A percentile compares a stretch with the other conserved stretches of the same genome.
These are phyloP conservation scores for Pouteria campechiana DNA, from an alignment of 179 eudicot species.

Conservation along the genomic window DNA sequence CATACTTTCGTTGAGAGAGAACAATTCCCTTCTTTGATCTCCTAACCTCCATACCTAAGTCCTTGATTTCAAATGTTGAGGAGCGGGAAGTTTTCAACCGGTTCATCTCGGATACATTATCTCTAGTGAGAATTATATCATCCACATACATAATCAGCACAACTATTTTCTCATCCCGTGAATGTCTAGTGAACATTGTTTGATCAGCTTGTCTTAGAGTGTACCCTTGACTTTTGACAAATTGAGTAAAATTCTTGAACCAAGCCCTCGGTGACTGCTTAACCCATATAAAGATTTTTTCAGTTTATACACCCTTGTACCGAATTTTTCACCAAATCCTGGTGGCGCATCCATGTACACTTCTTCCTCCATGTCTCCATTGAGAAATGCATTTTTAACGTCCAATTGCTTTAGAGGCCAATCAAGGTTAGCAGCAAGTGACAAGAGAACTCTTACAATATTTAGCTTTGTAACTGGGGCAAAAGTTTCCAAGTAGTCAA, in stretches of 20 bases:
- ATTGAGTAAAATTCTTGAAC: not conserved
- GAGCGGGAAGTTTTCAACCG: not conserved
- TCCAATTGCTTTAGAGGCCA: no score
- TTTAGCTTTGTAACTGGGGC: no score
- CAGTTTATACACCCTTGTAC: no score
- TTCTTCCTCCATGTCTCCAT: no score
- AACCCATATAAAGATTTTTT: not conserved
- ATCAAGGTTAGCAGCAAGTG: no score
- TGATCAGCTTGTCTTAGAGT: not conserved
- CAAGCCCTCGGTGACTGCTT: not conserved
- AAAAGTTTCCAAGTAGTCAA: no score
- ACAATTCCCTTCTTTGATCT: not conserved
- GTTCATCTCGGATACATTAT: not conserved
- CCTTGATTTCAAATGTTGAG: conserved; percentile 1
- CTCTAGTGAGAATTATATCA: not conserved
- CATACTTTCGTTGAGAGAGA: not conserved
- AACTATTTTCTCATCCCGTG: not conserved
- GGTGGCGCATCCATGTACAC: no score
- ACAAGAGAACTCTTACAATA: no score
- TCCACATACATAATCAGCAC: not conserved
- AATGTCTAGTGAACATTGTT: not conserved
- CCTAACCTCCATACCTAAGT: not conserved
- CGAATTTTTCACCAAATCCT: no score
- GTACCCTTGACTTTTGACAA: not conserved
- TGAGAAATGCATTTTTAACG: no score